Evolutionary conservation across 2,329 filamentous ascomycete genomes (phyloP), one percentile per base, ranked within the genome.

Genomic region (Claviceps fusiformis): DNA sequence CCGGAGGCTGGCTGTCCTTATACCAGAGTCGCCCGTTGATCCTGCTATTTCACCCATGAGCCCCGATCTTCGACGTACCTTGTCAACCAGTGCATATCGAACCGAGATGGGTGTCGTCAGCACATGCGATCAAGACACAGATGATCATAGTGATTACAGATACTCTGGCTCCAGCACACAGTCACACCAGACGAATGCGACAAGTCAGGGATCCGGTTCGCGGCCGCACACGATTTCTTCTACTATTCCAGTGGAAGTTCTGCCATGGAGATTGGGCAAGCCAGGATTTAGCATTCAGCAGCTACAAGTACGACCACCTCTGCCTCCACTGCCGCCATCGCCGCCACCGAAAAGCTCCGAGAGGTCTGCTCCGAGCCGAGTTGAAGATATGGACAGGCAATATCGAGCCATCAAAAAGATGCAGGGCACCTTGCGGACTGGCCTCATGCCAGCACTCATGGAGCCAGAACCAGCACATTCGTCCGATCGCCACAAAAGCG

Each of bases 21-120:
- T 37, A 31, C 44, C 60, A 4, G 60, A 56, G 52, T 62, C 57
- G 7, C 61, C 54, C 39, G 53, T 59, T 31, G 58, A 61, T 52
- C 57, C 60, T 2, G 44, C 54, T 24, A 56, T 60, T 29, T 58
- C 55, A 33, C 60, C 56, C 2, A 37, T 55, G 19, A 52, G 44
- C 27, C 49, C 43, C 9, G 54, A 29, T 35, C 43, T 41, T 33
- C 29, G 35, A 17, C 24, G 50, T 39, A 37, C 39, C 51, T 24
- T 37, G 53, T 35, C 49, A 29, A 19, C 9, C 1, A 7, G 13
- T 19, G 35, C 53, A 6, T 45, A 53, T 41, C 52, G 51, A 39
- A 37, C 54, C 3, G 52, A 44, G 33, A 47, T 51, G 27, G 56
- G 56, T 51, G 51, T 51, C 9, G 50, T 52, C 8, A 52, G 51